These are phyloP conservation scores for Chaetomium strumarium DNA, from an alignment of 2,329 filamentous ascomycete genomes.

Conservation along the genomic window DNA sequence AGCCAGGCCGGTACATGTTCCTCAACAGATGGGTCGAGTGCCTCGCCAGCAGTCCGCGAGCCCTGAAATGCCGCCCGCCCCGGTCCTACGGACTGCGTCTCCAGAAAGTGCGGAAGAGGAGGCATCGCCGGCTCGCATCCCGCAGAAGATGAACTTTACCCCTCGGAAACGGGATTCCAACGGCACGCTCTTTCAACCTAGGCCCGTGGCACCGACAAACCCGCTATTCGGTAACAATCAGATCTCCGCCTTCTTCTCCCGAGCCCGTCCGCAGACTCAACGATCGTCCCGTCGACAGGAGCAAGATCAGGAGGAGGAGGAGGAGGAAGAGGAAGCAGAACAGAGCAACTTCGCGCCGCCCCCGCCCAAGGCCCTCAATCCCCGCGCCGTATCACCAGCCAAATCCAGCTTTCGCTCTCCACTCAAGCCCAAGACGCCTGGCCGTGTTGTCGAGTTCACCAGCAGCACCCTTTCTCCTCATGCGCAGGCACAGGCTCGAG, in stretches of 20 bases:
- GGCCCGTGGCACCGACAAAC: constrained; percentile 6
- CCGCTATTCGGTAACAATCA: constrained; percentile 17
- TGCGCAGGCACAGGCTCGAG: constrained; percentile 34
- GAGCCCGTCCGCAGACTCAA: neutral
- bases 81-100: neutral
- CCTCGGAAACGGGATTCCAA: constrained; percentile 34
- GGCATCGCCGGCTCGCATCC: constrained; percentile 31
- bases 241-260: constrained; percentile 16
- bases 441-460: constrained; percentile 53
- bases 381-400: constrained; percentile 46
- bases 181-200: constrained; percentile 34
- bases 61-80: neutral
- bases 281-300: neutral
- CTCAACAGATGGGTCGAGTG: constrained; percentile 44
- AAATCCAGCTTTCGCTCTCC: constrained; percentile 55
- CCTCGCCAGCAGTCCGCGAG: constrained; percentile 32
- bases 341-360: constrained; percentile 35
- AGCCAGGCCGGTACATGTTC: constrained; percentile 31
- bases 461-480: constrained; percentile 44
- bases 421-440: constrained; percentile 51
- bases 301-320: constrained; percentile 13
- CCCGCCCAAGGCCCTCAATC: constrained; percentile 44
- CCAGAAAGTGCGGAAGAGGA: neutral
- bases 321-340: no score
- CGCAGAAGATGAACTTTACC: constrained; percentile 46